These are phyloP conservation scores for Ballota nigra DNA, from an alignment of 257 asterid species.

Conservation along the genomic window DNA sequence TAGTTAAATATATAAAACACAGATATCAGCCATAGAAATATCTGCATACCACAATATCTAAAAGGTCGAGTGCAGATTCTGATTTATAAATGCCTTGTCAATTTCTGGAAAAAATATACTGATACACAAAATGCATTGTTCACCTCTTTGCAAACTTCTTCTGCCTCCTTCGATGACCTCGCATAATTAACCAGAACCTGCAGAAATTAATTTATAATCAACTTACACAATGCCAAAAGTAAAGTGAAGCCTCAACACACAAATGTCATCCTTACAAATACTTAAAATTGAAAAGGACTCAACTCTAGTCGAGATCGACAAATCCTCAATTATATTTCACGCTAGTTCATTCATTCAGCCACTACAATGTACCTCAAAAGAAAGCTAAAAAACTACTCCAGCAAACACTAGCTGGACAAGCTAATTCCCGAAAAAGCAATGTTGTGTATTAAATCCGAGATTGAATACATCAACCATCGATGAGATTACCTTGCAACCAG, in stretches of 20 bases:
- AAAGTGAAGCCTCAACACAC: background rate
- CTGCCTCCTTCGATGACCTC: slow-evolving; percentile 92
- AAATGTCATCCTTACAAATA: background rate
- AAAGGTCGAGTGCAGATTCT: background rate
- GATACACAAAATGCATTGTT: slow-evolving; percentile 10
- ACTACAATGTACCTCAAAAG: background rate
- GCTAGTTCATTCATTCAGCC: background rate
- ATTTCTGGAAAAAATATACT: background rate
- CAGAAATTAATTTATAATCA: slow-evolving; percentile 26
- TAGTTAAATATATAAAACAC: background rate
- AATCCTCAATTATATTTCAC: background rate
- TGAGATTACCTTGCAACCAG: slow-evolving; percentile 81
- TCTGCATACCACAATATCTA: background rate
- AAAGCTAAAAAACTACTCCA: background rate
- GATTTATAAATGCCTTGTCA: background rate
- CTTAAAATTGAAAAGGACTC: background rate
- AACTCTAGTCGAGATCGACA: background rate
- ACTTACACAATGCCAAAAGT: background rate
- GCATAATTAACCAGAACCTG: slow-evolving; percentile 97
- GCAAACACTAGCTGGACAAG: slow-evolving; percentile 4
- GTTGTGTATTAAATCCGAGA: background rate
- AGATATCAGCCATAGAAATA: background rate
- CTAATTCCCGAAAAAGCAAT: background rate
- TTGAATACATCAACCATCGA: background rate
- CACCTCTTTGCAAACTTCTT: slow-evolving; percentile 83